A percentile compares a stretch with the other conserved stretches of the same genome.
These are phyloP conservation scores for Taxawa tesnikishii DNA, from an alignment of 2,329 filamentous ascomycete genomes.

Conservation along the genomic window DNA sequence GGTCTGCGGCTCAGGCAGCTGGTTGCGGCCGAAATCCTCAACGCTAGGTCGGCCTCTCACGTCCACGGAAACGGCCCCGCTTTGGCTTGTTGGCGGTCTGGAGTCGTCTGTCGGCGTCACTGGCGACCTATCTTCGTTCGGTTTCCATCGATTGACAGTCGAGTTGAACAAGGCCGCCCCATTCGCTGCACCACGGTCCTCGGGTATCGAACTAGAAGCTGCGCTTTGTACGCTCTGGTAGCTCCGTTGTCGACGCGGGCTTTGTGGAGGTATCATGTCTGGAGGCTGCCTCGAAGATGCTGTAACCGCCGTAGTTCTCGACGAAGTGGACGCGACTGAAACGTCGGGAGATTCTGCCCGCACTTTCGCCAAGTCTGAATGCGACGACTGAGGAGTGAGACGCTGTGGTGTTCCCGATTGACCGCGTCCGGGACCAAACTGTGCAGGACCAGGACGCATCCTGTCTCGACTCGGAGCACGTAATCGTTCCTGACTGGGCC, in stretches of 20 bases:
- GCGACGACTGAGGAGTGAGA: slow-evolving; percentile 26
- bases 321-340: slow-evolving; percentile 5
- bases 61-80: no score
- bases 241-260: slow-evolving; percentile 20
- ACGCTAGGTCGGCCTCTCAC: slow-evolving; percentile 3
- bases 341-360: slow-evolving; percentile 13
- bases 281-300: slow-evolving; percentile 1
- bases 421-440: slow-evolving; percentile 1
- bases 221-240: slow-evolving; percentile 16
- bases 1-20: slow-evolving; percentile 5
- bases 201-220: background rate
- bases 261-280: slow-evolving; percentile 18
- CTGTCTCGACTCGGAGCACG: slow-evolving; percentile 14
- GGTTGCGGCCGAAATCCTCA: slow-evolving; percentile 11
- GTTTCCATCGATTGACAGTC: slow-evolving; percentile 8
- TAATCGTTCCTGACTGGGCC: slow-evolving; percentile 19
- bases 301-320: slow-evolving; percentile 2
- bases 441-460: slow-evolving; percentile 1
- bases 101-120: background rate
- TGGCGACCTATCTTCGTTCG: background rate
- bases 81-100: no score
- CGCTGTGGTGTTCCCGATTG: slow-evolving; percentile 20
- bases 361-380: slow-evolving; percentile 19
- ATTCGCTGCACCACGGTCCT: background rate
- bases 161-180: slow-evolving; percentile 7